A percentile compares a stretch with the other conserved stretches of the same genome.
Conservation (phyloP, 2,329 filamentous ascomycete genomes). For the Ascochyta viciae-villosae region DNA sequence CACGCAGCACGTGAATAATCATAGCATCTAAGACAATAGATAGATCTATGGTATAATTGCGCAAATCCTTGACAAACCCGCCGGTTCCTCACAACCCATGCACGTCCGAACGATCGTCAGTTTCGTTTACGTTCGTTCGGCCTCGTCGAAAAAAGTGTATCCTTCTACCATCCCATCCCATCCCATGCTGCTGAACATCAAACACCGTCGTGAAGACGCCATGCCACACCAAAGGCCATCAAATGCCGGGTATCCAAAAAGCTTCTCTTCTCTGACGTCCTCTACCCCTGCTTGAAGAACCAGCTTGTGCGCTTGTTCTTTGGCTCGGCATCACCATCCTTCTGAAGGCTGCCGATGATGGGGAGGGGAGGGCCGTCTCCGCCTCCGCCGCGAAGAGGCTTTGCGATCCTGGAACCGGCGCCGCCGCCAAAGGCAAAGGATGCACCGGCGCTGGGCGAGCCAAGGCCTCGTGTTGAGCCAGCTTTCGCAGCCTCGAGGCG, state of each 20-base stretch:
- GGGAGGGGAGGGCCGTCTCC: constrained; percentile 50
- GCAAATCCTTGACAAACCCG: not conserved
- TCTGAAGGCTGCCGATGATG: constrained; percentile 53
- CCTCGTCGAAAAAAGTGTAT: not conserved
- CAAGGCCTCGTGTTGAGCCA: constrained; percentile 83
- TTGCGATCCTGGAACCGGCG: constrained; percentile 65
- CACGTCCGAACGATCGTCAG: not conserved
- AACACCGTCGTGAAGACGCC: constrained; percentile 19
- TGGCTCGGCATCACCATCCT: constrained; percentile 59
- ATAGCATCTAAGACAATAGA: constrained; percentile 5
- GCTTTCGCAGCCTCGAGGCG: constrained; percentile 94
- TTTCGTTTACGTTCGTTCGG: constrained; percentile 1
- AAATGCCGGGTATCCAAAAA: constrained; percentile 22
- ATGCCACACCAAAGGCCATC: constrained; percentile 13
- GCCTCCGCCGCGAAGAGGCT: constrained; percentile 67
- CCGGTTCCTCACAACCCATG: not conserved
- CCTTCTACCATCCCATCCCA: constrained; percentile 11
- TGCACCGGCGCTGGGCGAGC: constrained; percentile 63
- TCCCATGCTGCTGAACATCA: constrained; percentile 10
- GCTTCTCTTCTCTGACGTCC: not conserved
- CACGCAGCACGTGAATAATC: not conserved
- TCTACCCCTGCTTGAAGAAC: constrained; percentile 70
- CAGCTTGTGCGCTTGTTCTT: constrained; percentile 72
- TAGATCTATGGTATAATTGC: constrained; percentile 20
- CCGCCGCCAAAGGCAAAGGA: constrained; percentile 72